phyloP scores from a whole-genome alignment of 768 basidiomycete genomes.

The Suillus tomentosus region DNA sequence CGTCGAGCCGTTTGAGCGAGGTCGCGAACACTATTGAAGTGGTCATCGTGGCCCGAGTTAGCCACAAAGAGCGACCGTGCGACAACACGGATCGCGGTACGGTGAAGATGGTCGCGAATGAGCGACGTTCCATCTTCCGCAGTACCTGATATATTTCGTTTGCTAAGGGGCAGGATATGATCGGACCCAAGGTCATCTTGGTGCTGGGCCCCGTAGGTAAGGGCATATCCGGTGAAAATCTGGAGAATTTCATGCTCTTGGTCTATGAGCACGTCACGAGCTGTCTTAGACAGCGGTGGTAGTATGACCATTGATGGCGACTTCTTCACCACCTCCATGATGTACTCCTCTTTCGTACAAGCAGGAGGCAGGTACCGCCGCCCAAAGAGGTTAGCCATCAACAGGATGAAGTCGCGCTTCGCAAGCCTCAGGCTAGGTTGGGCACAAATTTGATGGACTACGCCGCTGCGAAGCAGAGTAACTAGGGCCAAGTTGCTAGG shows the following conservation, averaged over 20 bases:
- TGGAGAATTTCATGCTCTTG: slow-evolving; percentile 53
- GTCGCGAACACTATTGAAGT: slow-evolving; percentile 52
- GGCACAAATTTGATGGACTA: slow-evolving; percentile 57
- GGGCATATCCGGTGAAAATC: slow-evolving; percentile 59
- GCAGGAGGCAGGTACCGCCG: slow-evolving; percentile 54
- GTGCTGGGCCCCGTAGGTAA: slow-evolving; percentile 47
- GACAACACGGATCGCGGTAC: slow-evolving; percentile 38
- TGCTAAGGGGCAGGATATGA: slow-evolving; percentile 51
- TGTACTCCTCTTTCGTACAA: slow-evolving; percentile 40
- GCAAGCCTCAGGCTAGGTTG: slow-evolving; percentile 42
- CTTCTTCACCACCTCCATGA: slow-evolving; percentile 37
- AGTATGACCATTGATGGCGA: slow-evolving; percentile 62
- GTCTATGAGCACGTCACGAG: slow-evolving; percentile 40
- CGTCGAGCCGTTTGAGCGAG: slow-evolving; percentile 51
- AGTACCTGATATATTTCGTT: slow-evolving; percentile 23
- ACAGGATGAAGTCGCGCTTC: slow-evolving; percentile 49
- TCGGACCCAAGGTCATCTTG: slow-evolving; percentile 43
- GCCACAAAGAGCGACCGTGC: slow-evolving; percentile 67
- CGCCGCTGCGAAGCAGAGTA: slow-evolving; percentile 55
- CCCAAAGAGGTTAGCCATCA: slow-evolving; percentile 69
- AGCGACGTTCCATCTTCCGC: slow-evolving; percentile 7
- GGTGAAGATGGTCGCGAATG: slow-evolving; percentile 35
- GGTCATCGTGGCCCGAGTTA: slow-evolving; percentile 65
- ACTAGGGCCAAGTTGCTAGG: slow-evolving; percentile 72
- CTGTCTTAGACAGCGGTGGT: slow-evolving; percentile 46